Evolutionary conservation across 176 grass and related monocot genomes (phyloP).

Genomic region (Tuctoria greenei): DNA sequence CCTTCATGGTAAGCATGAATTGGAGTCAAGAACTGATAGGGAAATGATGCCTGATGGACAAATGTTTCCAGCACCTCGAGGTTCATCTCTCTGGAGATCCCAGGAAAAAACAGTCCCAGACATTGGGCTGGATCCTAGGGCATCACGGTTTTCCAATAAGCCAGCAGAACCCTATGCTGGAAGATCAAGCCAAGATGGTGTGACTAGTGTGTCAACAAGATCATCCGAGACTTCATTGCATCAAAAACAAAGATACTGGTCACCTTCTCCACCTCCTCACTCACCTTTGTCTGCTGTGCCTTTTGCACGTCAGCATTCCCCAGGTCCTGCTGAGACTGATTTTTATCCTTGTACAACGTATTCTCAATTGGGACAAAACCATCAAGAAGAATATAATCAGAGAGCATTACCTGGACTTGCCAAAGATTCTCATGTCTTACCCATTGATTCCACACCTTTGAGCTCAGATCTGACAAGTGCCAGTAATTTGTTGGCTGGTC

Average conservation of each 20-base stretch:
- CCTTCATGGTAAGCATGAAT: slow-evolving; percentile 45
- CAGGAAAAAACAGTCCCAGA: slow-evolving; percentile 32
- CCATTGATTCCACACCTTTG: slow-evolving; percentile 34
- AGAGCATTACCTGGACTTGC: slow-evolving; percentile 6
- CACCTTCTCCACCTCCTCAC: slow-evolving; percentile 48
- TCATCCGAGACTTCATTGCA: slow-evolving; percentile 45
- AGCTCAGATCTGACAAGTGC: slow-evolving; percentile 34
- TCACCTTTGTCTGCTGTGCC: slow-evolving; percentile 39
- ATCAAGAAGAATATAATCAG: slow-evolving; percentile 41
- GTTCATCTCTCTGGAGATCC: slow-evolving; percentile 42
- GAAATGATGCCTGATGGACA: slow-evolving; percentile 44
- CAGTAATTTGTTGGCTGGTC: slow-evolving; percentile 66
- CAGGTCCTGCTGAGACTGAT: slow-evolving; percentile 51
- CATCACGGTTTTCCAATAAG: slow-evolving; percentile 48
- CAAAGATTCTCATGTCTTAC: slow-evolving; percentile 37
- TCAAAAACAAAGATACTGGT: slow-evolving; percentile 64
- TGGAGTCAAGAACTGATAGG: slow-evolving; percentile 44
- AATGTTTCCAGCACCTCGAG: slow-evolving; percentile 26
- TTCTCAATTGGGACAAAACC: slow-evolving; percentile 42
- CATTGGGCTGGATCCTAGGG: slow-evolving; percentile 42
- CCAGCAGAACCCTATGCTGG: slow-evolving; percentile 38
- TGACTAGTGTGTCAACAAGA: slow-evolving; percentile 26
- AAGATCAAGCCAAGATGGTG: slow-evolving; percentile 46
- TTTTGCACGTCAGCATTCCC: slow-evolving; percentile 47
- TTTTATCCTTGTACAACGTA: slow-evolving; percentile 43